Percentiles rank a stretch among this genome's conserved stretches.
These are phyloP conservation scores for Ogataea trehaloabstinens DNA, from an alignment of 805 yeast species.

Conservation along the genomic window DNA sequence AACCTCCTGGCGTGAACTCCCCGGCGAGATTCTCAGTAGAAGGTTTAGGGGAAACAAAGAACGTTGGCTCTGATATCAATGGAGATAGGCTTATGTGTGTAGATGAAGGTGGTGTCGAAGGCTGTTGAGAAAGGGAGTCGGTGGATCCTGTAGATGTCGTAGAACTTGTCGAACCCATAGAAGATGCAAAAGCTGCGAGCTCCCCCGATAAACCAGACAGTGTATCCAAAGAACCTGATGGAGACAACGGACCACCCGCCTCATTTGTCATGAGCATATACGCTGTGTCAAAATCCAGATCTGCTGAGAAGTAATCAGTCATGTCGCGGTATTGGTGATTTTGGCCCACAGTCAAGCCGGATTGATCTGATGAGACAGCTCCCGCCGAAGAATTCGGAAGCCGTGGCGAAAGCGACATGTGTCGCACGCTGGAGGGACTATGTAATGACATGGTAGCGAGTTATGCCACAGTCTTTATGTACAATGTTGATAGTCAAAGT, in stretches of 20 bases:
- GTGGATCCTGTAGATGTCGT: conserved; percentile 10
- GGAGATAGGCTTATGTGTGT: conserved; percentile 12
- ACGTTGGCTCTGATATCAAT: conserved; percentile 1
- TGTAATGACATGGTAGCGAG: conserved; percentile 11
- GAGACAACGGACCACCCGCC: not conserved
- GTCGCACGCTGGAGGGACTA: conserved; percentile 8
- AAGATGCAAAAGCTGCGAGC: conserved; percentile 2
- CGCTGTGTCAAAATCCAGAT: conserved; percentile 37
- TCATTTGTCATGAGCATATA: conserved; percentile 31
- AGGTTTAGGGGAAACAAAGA: conserved; percentile 10
- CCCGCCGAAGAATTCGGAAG: not conserved
- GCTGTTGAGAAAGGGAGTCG: conserved; percentile 8
- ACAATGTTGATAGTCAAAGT: no score
- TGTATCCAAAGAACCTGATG: conserved; percentile 11
- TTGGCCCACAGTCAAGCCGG: not conserved
- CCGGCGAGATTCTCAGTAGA: conserved; percentile 8
- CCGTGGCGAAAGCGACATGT: conserved; percentile 8
- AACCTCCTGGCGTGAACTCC: conserved; percentile 10
- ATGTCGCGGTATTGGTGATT: conserved; percentile 1
- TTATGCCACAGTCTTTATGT: no score
- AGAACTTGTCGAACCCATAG: conserved; percentile 6
- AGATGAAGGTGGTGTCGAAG: conserved; percentile 7
- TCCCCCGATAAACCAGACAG: conserved; percentile 6
- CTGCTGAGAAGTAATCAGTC: conserved; percentile 20
- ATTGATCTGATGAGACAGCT: not conserved